Conservation (phyloP, 2,329 filamentous ascomycete species). For the Monilinia aucupariae region DNA sequence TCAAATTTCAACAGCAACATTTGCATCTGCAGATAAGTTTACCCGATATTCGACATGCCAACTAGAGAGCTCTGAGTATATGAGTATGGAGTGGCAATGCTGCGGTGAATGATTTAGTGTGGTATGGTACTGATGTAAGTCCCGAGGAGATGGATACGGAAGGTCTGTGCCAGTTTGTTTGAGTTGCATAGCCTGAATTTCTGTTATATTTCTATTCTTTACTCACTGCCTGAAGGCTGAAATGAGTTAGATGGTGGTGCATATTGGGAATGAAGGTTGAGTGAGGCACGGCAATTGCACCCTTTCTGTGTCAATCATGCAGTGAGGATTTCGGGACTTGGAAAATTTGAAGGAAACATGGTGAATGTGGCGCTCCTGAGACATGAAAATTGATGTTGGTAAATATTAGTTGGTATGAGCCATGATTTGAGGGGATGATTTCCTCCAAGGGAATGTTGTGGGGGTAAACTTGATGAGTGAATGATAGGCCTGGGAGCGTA, state of each 20-base stretch:
- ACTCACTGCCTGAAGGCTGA: not conserved
- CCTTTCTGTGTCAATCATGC: not conserved
- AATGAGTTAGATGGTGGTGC: not conserved
- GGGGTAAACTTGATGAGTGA: not conserved
- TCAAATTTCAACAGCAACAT: no score
- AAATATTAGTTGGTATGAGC: not conserved
- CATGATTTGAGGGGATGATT: not conserved
- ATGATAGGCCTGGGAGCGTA: not conserved
- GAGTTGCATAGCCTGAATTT: not conserved
- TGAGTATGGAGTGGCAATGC: not conserved
- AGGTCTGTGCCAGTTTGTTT: constrained; percentile 6
- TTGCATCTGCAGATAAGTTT: not conserved
- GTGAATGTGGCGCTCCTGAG: not conserved
- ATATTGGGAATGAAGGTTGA: not conserved
- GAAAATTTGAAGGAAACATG: not conserved
- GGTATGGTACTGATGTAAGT: constrained; percentile 7
- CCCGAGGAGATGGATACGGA: not conserved
- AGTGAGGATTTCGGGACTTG: constrained; percentile 5
- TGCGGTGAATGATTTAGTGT: not conserved
- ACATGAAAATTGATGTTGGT: not conserved
- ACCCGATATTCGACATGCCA: not conserved
- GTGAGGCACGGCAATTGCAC: not conserved
- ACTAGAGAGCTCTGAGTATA: not conserved
- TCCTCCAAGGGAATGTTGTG: not conserved
- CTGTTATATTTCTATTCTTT: constrained; percentile 2